A percentile compares a stretch with the other conserved stretches of the same genome.
These are phyloP conservation scores for Scenedesmus sp. DNA, from an alignment of 163 green algal species.

Conservation along the genomic window DNA sequence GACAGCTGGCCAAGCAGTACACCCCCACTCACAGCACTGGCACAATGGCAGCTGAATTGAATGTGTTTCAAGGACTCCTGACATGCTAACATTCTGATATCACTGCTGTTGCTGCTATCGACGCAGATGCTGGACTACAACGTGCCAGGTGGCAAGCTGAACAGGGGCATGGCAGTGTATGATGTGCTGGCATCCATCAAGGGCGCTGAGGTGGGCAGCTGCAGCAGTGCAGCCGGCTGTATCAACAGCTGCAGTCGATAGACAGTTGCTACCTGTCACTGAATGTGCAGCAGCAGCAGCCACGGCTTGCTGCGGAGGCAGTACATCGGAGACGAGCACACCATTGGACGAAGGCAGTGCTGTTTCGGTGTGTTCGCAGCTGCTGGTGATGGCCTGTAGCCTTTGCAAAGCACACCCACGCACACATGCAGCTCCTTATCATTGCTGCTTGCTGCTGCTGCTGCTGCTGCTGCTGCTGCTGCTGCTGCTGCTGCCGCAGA, in stretches of 20 bases:
- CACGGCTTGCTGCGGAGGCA: too few species aligned
- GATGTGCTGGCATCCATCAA: slow-evolving; percentile 84
- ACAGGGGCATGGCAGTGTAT: slow-evolving; percentile 97
- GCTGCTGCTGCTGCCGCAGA: too few species aligned
- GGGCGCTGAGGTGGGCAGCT: slow-evolving; percentile 49
- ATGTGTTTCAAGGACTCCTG: not conserved
- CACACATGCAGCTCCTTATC: not conserved
- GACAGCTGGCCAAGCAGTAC: not conserved
- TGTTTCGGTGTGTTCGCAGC: not conserved
- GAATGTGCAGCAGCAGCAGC: not conserved
- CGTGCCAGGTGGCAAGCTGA: slow-evolving; percentile 95
- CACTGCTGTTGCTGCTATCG: not conserved
- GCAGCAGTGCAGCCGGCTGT: slow-evolving; percentile 1
- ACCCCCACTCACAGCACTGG: not conserved
- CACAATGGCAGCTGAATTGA: not conserved
- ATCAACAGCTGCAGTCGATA: not conserved
- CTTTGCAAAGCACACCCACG: not conserved
- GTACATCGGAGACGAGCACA: too few species aligned
- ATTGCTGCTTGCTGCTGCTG: not conserved
- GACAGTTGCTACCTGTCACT: not conserved
- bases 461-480: not conserved
- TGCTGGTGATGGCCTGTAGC: not conserved
- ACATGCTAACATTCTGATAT: not conserved
- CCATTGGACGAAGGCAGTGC: too few species aligned
- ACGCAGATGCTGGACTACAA: slow-evolving; percentile 95